Evolutionary conservation across 345 rosid species (phyloP).

Genomic region (Camelina laxa): DNA sequence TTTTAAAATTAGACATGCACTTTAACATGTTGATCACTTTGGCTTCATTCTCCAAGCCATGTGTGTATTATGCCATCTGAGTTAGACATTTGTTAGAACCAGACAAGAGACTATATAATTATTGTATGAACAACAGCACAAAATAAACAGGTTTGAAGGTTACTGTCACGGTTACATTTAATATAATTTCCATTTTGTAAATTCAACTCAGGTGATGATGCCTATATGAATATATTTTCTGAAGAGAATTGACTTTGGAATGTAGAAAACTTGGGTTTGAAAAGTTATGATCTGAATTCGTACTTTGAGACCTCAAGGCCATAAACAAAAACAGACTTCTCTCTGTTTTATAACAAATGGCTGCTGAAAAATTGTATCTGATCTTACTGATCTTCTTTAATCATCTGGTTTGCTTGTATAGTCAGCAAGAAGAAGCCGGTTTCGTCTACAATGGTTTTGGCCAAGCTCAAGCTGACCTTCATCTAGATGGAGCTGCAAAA

Average conservation of each 20-base stretch:
- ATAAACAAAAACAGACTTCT: neutral
- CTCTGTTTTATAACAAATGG: conserved; percentile 31
- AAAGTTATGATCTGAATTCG: neutral
- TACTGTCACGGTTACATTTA: conserved; percentile 20
- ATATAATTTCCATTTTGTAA: neutral
- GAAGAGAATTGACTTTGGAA: neutral
- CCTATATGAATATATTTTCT: conserved; percentile 6
- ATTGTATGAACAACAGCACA: conserved; percentile 15
- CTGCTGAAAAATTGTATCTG: conserved; percentile 16
- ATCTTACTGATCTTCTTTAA: conserved; percentile 19
- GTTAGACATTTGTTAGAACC: conserved; percentile 10
- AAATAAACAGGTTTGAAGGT: conserved; percentile 1
- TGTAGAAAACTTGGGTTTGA: conserved; percentile 1
- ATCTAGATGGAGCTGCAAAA: conserved; percentile 49
- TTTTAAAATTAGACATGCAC: too few species aligned
- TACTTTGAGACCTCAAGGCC: neutral
- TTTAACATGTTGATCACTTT: neutral
- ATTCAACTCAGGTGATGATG: conserved; percentile 7
- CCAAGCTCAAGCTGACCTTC: conserved; percentile 39
- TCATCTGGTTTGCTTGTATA: conserved; percentile 25
- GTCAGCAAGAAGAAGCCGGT: conserved; percentile 34
- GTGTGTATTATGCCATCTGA: conserved; percentile 19
- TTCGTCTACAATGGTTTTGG: conserved; percentile 53
- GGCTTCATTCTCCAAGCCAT: conserved; percentile 28
- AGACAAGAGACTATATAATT: conserved; percentile 21